Percentiles rank a stretch among this genome's conserved stretches.
Evolutionary conservation across 495 filamentous ascomycete species (phyloP).

Genomic region (Elaphomyces granulatus): DNA sequence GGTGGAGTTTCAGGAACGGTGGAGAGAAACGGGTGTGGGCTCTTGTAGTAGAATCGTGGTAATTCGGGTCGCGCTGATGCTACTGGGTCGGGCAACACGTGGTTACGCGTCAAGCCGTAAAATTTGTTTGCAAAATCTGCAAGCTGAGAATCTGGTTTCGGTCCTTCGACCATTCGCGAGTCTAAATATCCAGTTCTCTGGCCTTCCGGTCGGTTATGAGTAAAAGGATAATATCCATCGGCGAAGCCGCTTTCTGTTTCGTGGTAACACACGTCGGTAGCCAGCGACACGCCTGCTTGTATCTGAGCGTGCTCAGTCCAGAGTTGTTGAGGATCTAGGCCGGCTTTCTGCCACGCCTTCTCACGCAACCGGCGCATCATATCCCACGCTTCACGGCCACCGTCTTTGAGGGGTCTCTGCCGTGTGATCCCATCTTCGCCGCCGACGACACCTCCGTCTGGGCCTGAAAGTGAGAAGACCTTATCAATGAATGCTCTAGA

Average conservation of each 20-base stretch:
- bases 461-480: slow-evolving; percentile 37
- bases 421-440: slow-evolving; percentile 35
- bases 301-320: slow-evolving; percentile 37
- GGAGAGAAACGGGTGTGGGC: too few relatives aligned
- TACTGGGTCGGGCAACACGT: slow-evolving; percentile 14
- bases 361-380: slow-evolving; percentile 39
- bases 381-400: slow-evolving; percentile 40
- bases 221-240: not conserved
- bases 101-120: slow-evolving; percentile 27
- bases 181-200: not conserved
- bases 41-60: not conserved
- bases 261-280: slow-evolving; percentile 6
- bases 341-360: slow-evolving; percentile 37
- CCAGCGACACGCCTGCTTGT: slow-evolving; percentile 20
- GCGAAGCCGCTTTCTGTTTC: not conserved
- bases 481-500: slow-evolving; percentile 38
- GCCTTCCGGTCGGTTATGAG: not conserved
- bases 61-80: slow-evolving; percentile 14
- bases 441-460: slow-evolving; percentile 36
- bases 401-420: slow-evolving; percentile 35
- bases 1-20: not conserved
- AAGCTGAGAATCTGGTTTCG: slow-evolving; percentile 8
- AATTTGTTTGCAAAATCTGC: slow-evolving; percentile 27
- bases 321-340: slow-evolving; percentile 29
- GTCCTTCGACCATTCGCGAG: not conserved